phyloP scores from a whole-genome alignment of 2,329 filamentous ascomycete species.

The Hymenoscyphus fraxineus region DNA sequence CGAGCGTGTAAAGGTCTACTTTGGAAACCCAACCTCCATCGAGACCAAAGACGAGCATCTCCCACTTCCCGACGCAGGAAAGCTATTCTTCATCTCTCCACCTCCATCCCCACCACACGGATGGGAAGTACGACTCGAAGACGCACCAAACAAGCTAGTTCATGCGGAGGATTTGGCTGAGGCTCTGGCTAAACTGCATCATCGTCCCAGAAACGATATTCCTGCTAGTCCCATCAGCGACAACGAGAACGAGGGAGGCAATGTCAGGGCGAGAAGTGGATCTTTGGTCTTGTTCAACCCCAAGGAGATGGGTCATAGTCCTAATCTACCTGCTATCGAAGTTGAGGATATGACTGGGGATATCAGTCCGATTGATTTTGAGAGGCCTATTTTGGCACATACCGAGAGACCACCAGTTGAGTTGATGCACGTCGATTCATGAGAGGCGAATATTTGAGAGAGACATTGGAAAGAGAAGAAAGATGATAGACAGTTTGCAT shows the following conservation, averaged over 20 bases:
- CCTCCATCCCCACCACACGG: slow-evolving; percentile 65
- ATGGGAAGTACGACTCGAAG: slow-evolving; percentile 66
- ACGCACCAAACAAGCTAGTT: slow-evolving; percentile 66
- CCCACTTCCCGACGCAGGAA: slow-evolving; percentile 64
- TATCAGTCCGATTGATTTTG: slow-evolving; percentile 41
- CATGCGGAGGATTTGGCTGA: slow-evolving; percentile 67
- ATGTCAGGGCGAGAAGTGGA: slow-evolving; percentile 46
- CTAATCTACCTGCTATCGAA: slow-evolving; percentile 59
- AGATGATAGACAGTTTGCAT: not conserved
- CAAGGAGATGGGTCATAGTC: slow-evolving; percentile 50
- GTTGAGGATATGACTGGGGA: slow-evolving; percentile 63
- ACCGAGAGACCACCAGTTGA: slow-evolving; percentile 63
- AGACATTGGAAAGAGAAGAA: not conserved
- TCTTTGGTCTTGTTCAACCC: slow-evolving; percentile 66
- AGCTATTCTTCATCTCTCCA: slow-evolving; percentile 70
- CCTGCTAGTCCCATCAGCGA: slow-evolving; percentile 43
- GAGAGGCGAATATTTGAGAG: not conserved
- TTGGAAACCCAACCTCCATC: slow-evolving; percentile 59
- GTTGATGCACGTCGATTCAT: slow-evolving; percentile 45
- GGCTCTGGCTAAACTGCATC: slow-evolving; percentile 59
- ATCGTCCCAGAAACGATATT: slow-evolving; percentile 36
- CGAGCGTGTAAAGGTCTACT: slow-evolving; percentile 65
- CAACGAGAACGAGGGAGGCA: slow-evolving; percentile 25
- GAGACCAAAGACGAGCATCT: slow-evolving; percentile 54
- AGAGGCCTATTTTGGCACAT: slow-evolving; percentile 53